Base-by-base conservation (phyloP, 225 moss, liverwort and hornwort genomes). In the Marchantia paleacea region DNA sequence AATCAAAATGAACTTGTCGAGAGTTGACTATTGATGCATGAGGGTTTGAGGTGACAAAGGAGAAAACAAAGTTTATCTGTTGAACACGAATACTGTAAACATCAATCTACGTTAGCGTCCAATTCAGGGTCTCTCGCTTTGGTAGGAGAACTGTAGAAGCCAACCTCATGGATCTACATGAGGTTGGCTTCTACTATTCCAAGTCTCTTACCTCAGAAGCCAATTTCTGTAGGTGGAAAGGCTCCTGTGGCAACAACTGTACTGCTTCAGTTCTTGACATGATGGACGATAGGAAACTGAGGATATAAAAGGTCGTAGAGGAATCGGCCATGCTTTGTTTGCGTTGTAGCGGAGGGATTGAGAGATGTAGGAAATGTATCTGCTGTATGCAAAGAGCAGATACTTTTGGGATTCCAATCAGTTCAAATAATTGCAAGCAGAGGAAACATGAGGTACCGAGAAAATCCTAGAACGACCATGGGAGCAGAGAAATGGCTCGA, bases 401-500 rank as follows among this genome's bases (percentile, higher is more conserved):
- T 90, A 94, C 95, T 61, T 86, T 95, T 80, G 99, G 95, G n/a
- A 14, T 99, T 92, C 85, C 99, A 99, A 85, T 95, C 95, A 74
- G 91, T 99, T 78, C 99, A 99, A 64, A 91, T 99, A 73, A 85
- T 99, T 79, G 85, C 94, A 76, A 94, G 94, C 82, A 88, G 80
- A 49, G 84, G 85, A 26, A 94, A 85, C 62, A 82, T 91, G 86
- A 97, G 88, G 90, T 99, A 99, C 24, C 91, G 88, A 80, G 95
- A 92, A 84, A 95, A 92, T 58, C 86, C 88, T 19, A 90, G 95
- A 84, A 93, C 95, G 61, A 95, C 95, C 80, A 90, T 91, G 83
- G 99, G 94, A 65, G 89, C 95, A 64, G 95, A 99, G 81, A 99
- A 99, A 77, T 99, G 99, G 99, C 77, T 99, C 82, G 95, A 95